Evolutionary conservation across 129 eudicot species (phyloP), one percentile per base, ranked within the genome.

Genomic region (Saussurea involucrata): DNA sequence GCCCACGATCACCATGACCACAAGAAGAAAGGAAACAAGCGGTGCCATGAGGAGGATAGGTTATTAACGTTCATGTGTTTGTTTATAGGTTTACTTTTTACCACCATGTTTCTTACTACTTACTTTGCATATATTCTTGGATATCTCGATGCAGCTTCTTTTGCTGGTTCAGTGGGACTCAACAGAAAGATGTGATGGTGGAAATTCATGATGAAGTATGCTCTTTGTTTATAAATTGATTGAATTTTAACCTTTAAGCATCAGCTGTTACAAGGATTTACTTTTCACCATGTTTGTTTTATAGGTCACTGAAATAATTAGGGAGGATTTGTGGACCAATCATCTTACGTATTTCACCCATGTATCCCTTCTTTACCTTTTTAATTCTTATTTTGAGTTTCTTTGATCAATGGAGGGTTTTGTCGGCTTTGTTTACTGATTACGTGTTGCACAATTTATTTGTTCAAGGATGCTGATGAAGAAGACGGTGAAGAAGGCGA

Each of bases 281-380:
- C 40, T 22, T 55, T 34, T 34, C 24, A 22, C 36, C 61, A 12
- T 49, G 58, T 55, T 65, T 25, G 13, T 55, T 73, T 83, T 40
- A n/a, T n/a, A n/a, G n/a, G n/a, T n/a, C n/a, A n/a, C n/a, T n/a
- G n/a, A n/a, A n/a, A n/a, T n/a, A n/a, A 22, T 93, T 60, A 93
- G 90, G 86, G 98, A 93, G 75, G 98, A 93, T 73, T 89, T 93
- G 73, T 93, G 98, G 98, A 90, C 95, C 5, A 93, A 93, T 60
- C 98, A 97, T 40, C 92, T 93, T 61, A 68, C 88, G 6, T 93
- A 88, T 74, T 93, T 93, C 71, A 88, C 81, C 79, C 87, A 87
- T 82, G 98, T 93, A 80, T 29, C 21, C 40, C 46, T 37, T 36
- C 44, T 36, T 36, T 36, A 36, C 44, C 44, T 27, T 36, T 10